These are phyloP conservation scores for Elymus sibiricus DNA, from an alignment of 176 grass and related monocot genomes.

Conservation along the genomic window DNA sequence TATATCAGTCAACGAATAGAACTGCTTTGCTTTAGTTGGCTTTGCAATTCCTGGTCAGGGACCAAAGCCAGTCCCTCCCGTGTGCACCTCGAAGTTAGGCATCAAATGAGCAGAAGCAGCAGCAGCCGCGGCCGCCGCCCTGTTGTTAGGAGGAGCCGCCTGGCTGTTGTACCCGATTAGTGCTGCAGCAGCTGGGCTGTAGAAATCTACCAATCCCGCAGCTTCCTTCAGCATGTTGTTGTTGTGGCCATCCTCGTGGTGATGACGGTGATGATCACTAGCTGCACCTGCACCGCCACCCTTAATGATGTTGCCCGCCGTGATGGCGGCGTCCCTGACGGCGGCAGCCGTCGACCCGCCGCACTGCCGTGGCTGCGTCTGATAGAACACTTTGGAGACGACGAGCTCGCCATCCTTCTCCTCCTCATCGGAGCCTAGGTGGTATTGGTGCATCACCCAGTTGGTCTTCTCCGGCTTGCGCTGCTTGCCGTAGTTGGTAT, in stretches of 20 bases:
- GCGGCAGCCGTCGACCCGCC: constrained; percentile 23
- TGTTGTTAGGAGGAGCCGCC: constrained; percentile 47
- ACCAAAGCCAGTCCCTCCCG: constrained; percentile 63
- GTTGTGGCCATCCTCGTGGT: constrained; percentile 16
- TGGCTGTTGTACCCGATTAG: constrained; percentile 71
- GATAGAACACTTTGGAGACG: constrained; percentile 97
- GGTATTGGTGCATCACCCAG: constrained; percentile 99
- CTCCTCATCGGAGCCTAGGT: constrained; percentile 92
- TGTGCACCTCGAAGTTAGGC: constrained; percentile 83
- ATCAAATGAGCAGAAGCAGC: constrained; percentile 54
- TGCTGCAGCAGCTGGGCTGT: constrained; percentile 39
- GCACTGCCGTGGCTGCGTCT: constrained; percentile 96
- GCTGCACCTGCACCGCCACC: not conserved
- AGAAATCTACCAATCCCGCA: constrained; percentile 62
- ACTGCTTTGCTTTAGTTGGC: constrained; percentile 14
- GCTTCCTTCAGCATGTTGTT: constrained; percentile 59
- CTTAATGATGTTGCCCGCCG: constrained; percentile 10
- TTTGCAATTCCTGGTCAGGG: constrained; percentile 39
- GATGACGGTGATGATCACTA: constrained; percentile 31
- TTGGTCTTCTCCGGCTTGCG: constrained; percentile 99
- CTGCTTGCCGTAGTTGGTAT: constrained; percentile 99
- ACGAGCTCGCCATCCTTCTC: constrained; percentile 99
- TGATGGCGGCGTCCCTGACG: constrained; percentile 23
- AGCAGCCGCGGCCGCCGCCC: constrained; percentile 6
- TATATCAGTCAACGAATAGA: constrained; percentile 25